These are phyloP conservation scores for Chamaecyparis obtusa DNA, from an alignment of 75 land plant species.

Conservation along the genomic window DNA sequence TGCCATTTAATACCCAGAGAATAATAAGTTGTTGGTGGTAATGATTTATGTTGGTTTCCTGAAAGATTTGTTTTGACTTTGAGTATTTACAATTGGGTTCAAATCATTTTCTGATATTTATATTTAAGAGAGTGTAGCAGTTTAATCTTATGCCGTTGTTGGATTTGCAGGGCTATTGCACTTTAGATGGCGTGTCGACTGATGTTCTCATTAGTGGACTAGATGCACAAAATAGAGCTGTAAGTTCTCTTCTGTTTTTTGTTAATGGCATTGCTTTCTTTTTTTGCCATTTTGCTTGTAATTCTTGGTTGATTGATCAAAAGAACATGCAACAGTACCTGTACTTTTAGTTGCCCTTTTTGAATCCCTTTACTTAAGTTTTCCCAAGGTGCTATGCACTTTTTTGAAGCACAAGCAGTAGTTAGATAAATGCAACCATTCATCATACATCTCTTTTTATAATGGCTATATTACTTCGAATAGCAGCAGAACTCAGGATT, in stretches of 20 bases:
- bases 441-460: too few species aligned
- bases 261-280: background rate
- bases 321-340: background rate
- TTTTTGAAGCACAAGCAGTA: too few species aligned
- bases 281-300: background rate
- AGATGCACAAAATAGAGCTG: slow-evolving; percentile 87
- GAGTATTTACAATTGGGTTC: background rate
- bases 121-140: background rate
- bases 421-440: too few species aligned
- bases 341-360: background rate
- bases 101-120: background rate
- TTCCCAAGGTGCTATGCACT: too few species aligned
- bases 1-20: background rate
- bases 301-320: background rate
- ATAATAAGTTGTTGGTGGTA: background rate
- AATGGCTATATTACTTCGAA: too few species aligned
- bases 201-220: slow-evolving; percentile 81
- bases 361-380: background rate
- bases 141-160: background rate
- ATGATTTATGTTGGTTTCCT: background rate
- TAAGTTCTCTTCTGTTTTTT: slow-evolving; percentile 25
- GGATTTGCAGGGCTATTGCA: slow-evolving; percentile 76
- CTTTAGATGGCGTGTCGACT: slow-evolving; percentile 73
- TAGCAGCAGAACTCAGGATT: too few species aligned
- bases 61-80: background rate